Percentiles rank a stretch among this genome's conserved stretches.
These are phyloP conservation scores for Chalciporus sphaerocephalus DNA, from an alignment of 768 basidiomycete genomes.

Conservation along the genomic window DNA sequence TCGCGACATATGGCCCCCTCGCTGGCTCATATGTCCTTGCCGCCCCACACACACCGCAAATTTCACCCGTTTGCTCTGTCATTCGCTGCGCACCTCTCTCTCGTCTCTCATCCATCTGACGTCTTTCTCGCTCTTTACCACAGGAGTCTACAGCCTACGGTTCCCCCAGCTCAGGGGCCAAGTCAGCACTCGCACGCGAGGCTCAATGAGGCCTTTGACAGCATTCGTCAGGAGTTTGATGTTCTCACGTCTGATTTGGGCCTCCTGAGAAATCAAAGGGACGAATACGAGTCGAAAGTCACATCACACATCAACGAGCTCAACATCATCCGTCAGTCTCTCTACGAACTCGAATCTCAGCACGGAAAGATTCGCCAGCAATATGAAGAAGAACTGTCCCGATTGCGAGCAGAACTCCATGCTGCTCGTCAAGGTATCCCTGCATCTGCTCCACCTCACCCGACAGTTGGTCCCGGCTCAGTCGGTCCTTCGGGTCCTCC, in stretches of 20 bases:
- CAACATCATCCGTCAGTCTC: slow-evolving; percentile 80
- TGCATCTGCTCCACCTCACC: slow-evolving; percentile 34
- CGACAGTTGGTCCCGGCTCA: slow-evolving; percentile 31
- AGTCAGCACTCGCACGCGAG: slow-evolving; percentile 41
- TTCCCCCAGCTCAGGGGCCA: slow-evolving; percentile 40
- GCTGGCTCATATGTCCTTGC: neutral
- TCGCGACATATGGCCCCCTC: neutral
- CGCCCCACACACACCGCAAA: slow-evolving; percentile 18
- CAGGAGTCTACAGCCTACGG: slow-evolving; percentile 51
- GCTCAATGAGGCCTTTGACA: slow-evolving; percentile 75
- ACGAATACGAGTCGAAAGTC: slow-evolving; percentile 88
- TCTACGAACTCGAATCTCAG: slow-evolving; percentile 88
- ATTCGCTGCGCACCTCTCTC: neutral
- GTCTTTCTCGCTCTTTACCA: slow-evolving; percentile 33
- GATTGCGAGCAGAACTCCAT: slow-evolving; percentile 67
- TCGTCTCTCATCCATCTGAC: slow-evolving; percentile 16
- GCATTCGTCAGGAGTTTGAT: slow-evolving; percentile 83
- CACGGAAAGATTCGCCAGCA: slow-evolving; percentile 82
- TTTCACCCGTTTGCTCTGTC: slow-evolving; percentile 15
- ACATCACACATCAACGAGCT: slow-evolving; percentile 84
- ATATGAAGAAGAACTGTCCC: slow-evolving; percentile 80
- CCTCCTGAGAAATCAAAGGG: slow-evolving; percentile 69
- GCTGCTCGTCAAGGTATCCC: slow-evolving; percentile 41
- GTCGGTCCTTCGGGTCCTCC: slow-evolving; percentile 33
- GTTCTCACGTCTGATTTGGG: slow-evolving; percentile 61